phyloP scores from a whole-genome alignment of 2,329 filamentous ascomycete genomes.

The Ceratocystis cacaofunesta region DNA sequence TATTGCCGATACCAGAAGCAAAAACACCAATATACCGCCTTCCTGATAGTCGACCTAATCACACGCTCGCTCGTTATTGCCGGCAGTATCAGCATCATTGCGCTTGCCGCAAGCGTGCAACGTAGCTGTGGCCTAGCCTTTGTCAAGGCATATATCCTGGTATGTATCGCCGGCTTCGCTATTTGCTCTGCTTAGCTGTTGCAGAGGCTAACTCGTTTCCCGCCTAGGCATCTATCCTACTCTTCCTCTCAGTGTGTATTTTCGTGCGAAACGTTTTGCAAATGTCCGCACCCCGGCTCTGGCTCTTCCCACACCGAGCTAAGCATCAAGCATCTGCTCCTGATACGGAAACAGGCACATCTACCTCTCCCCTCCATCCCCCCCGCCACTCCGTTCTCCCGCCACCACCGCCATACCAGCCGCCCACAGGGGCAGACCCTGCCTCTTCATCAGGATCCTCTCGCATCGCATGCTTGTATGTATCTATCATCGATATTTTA shows the following conservation, averaged over 20 bases:
- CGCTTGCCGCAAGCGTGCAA: slow-evolving; percentile 1
- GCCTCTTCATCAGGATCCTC: background rate
- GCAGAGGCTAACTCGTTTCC: background rate
- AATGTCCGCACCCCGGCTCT: background rate
- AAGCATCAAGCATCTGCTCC: background rate
- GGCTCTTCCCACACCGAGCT: background rate
- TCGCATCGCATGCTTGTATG: background rate
- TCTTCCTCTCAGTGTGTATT: background rate
- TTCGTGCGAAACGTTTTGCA: slow-evolving; percentile 1
- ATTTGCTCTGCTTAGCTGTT: background rate
- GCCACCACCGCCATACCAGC: background rate
- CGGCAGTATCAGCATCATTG: slow-evolving; percentile 2
- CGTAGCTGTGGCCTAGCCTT: slow-evolving; percentile 2
- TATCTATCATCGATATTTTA: background rate
- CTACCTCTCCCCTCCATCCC: background rate
- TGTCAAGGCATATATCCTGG: slow-evolving; percentile 7
- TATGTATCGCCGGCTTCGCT: background rate
- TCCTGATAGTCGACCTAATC: slow-evolving; percentile 7
- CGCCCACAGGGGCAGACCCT: no score
- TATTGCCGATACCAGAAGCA: no score
- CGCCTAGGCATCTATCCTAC: background rate
- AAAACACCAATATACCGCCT: background rate
- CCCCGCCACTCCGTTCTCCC: background rate
- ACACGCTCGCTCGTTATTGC: slow-evolving; percentile 8
- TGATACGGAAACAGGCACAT: background rate